Base-by-base conservation (phyloP, 306 rosid species). In the barrel medic (Medicago truncatula) region DNA sequence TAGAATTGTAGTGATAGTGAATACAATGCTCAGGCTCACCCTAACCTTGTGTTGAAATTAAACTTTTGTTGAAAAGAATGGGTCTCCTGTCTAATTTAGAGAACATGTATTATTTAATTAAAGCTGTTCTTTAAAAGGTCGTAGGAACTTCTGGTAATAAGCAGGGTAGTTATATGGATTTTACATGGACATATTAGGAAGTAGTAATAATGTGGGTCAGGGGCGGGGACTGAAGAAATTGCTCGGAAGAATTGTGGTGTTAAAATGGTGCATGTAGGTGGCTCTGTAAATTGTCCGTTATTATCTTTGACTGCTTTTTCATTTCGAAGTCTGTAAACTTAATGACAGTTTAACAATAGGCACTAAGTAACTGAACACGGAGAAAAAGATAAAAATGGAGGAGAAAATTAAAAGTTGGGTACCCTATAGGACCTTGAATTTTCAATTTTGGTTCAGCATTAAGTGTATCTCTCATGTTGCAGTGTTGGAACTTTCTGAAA, bases 401-500 rank as follows among this genome's bases (percentile, higher is more conserved):
- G 46, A 52, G 12, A 38, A 59, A 60, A 25, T 28, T 9, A 62
- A 70, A 76, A 54, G 57, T 62, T 63, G 75, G 62, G 59, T 52
- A 40, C 69, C 46, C 31, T 3, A 14, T 75, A 56, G 15, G 79
- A 56, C 75, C 31, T 60, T 50, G 31, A 41, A 44, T 40, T 73
- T 31, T 58, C 66, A 39, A 47, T 75, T 78, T 46, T 41, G 65
- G 71, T 75, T 50, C 36, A 36, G 44, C 23, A 13, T 78, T 36
- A 28, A 66, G 59, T 72, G 53, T 57, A 4, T 78, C 71, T 70
- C 69, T 65, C 62, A 76, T 65, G 71, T 73, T 86, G 84, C 91
- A 95, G 99, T 95, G 58, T 74, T 95, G 91, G 99, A 95, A 85
- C 93, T 90, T 75, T 95, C 97, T 46, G 99, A 92, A 74, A 95